Evolutionary conservation across 2,329 filamentous ascomycete species (phyloP).

Genomic region (Trichocomaceae sp.): DNA sequence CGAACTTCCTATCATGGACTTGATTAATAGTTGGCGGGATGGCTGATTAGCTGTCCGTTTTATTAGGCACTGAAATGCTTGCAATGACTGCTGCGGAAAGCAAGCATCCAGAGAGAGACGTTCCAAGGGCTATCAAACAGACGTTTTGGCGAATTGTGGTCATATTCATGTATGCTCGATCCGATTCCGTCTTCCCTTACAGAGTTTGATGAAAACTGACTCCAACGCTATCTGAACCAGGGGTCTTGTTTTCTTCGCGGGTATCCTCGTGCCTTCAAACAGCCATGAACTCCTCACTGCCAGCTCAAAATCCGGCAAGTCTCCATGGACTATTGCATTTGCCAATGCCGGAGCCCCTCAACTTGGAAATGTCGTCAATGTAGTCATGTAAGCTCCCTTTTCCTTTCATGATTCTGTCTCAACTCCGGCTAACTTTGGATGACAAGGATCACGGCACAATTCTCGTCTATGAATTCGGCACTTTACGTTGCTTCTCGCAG

Average conservation of each 20-base stretch:
- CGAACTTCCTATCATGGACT: not conserved
- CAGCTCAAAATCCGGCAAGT: constrained; percentile 4
- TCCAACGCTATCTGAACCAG: not conserved
- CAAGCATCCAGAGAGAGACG: constrained; percentile 62
- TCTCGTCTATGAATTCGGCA: constrained; percentile 7
- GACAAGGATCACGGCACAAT: constrained; percentile 7
- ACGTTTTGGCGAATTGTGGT: constrained; percentile 4
- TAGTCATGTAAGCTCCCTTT: not conserved
- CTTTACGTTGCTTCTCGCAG: constrained; percentile 6
- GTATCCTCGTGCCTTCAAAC: constrained; percentile 3
- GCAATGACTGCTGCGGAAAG: constrained; percentile 38
- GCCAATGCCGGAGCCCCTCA: not conserved
- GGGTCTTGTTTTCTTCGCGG: constrained; percentile 4
- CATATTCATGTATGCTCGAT: not conserved
- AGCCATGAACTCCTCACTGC: constrained; percentile 6
- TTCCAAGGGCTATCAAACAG: constrained; percentile 42
- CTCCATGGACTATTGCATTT: constrained; percentile 7
- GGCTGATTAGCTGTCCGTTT: not conserved
- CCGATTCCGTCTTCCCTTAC: not conserved
- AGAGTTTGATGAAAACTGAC: not conserved
- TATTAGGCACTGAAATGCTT: constrained; percentile 27
- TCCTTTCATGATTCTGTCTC: not conserved
- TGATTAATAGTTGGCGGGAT: not conserved
- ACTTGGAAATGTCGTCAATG: constrained; percentile 1
- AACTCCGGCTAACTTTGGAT: not conserved